Conservation (phyloP, 805 yeast genomes). For the Ogataea naganishii region DNA sequence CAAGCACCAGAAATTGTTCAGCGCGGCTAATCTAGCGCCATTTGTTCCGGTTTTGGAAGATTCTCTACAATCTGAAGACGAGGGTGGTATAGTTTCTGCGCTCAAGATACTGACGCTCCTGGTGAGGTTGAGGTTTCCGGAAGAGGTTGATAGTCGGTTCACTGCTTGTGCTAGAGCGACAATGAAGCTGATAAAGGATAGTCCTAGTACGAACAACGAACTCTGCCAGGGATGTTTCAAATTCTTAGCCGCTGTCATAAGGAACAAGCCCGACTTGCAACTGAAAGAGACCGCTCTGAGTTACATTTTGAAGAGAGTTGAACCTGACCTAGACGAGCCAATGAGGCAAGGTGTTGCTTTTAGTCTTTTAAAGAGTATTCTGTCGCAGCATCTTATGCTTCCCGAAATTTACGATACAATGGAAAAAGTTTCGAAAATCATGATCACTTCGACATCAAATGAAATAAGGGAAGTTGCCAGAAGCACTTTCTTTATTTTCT, state of each 20-base stretch:
- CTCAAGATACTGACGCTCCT: conserved; percentile 53
- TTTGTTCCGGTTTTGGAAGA: conserved; percentile 66
- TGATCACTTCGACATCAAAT: conserved; percentile 83
- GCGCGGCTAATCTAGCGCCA: conserved; percentile 53
- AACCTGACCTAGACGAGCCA: conserved; percentile 88
- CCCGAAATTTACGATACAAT: conserved; percentile 88
- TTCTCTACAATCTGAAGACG: conserved; percentile 51
- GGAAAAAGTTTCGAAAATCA: conserved; percentile 70
- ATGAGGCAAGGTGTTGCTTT: conserved; percentile 83
- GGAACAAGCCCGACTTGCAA: conserved; percentile 57
- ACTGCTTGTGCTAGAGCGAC: conserved; percentile 53
- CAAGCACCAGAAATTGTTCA: conserved; percentile 50
- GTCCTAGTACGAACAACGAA: conserved; percentile 71
- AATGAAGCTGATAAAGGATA: conserved; percentile 57
- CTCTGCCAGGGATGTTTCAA: conserved; percentile 73
- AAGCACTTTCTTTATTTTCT: conserved; percentile 70
- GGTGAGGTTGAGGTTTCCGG: conserved; percentile 50
- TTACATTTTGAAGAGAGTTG: conserved; percentile 60
- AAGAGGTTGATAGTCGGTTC: conserved; percentile 42
- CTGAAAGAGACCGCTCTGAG: conserved; percentile 66
- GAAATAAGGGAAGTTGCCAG: conserved; percentile 82
- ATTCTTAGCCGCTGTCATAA: conserved; percentile 61
- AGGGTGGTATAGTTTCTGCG: conserved; percentile 64
- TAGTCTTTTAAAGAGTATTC: conserved; percentile 70
- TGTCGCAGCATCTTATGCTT: conserved; percentile 61